These are phyloP conservation scores for Fusarium mundagurra DNA, from an alignment of 2,329 filamentous ascomycete genomes.

Conservation along the genomic window DNA sequence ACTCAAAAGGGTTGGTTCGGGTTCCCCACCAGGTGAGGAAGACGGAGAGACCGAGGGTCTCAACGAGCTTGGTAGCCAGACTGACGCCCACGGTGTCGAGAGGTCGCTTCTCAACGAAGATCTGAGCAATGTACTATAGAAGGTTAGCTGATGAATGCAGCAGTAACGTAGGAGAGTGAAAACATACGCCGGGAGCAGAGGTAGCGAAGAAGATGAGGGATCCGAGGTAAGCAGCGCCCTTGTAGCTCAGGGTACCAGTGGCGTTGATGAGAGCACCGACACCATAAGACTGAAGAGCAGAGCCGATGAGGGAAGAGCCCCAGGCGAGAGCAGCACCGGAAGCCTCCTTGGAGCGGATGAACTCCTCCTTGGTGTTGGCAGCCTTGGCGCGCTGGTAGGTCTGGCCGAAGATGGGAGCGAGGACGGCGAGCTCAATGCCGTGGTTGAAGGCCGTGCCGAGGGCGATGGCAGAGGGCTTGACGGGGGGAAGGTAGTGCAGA, in stretches of 20 bases:
- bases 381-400: constrained; percentile 93
- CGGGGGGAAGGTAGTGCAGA: constrained; percentile 73
- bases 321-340: constrained; percentile 86
- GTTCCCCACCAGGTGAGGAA: constrained; percentile 99
- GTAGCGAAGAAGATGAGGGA: constrained; percentile 91
- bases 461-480: constrained; percentile 98
- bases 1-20: constrained; percentile 90
- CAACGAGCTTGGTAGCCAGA: constrained; percentile 83
- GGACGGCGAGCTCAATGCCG: constrained; percentile 85
- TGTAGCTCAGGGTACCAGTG: constrained; percentile 94
- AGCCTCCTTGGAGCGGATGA: constrained; percentile 92
- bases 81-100: constrained; percentile 90
- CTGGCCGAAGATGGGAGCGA: constrained; percentile 90
- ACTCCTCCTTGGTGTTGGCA: constrained; percentile 96
- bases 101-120: constrained; percentile 91
- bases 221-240: constrained; percentile 95
- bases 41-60: constrained; percentile 90
- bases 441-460: constrained; percentile 97
- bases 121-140: constrained; percentile 80
- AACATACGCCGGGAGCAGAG: constrained; percentile 81
- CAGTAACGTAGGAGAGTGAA: not conserved
- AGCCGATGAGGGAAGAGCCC: constrained; percentile 90
- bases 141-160: not conserved
- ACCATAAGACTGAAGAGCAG: constrained; percentile 88
- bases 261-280: constrained; percentile 93